Percentiles rank a stretch among this genome's conserved stretches.
Evolutionary conservation across 148 eudicot species (phyloP).

Genomic region (Camellia japonica): DNA sequence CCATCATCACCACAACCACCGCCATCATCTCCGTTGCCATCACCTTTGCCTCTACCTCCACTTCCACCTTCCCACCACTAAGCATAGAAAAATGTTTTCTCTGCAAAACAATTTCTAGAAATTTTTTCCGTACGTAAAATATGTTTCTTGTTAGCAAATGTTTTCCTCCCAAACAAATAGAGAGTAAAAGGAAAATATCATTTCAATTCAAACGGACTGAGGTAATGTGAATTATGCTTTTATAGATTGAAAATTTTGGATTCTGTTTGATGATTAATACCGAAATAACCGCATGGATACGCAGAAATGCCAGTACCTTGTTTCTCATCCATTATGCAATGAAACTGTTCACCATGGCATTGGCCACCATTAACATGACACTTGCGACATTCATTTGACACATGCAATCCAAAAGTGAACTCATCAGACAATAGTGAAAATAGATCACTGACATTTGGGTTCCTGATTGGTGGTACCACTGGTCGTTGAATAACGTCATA

Average conservation of each 20-base stretch:
- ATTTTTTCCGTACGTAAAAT: no score
- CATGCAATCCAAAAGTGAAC: neutral
- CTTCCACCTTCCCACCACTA: no score
- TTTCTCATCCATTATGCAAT: neutral
- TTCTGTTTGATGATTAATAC: neutral
- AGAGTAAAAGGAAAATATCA: no score
- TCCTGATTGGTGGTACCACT: neutral
- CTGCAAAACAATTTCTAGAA: no score
- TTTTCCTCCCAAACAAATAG: no score
- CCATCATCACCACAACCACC: no score
- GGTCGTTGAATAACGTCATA: slow-evolving; percentile 19
- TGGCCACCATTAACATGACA: neutral
- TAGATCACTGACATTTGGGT: neutral
- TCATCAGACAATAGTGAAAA: slow-evolving; percentile 2
- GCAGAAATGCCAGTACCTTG: neutral
- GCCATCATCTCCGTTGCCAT: no score
- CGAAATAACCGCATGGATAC: neutral
- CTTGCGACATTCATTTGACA: neutral
- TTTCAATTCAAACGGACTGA: neutral
- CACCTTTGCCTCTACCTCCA: no score
- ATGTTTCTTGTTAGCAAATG: no score
- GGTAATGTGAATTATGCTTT: no score
- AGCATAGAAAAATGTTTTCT: no score
- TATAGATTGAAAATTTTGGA: no score
- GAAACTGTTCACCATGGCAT: neutral